Conservation (phyloP, 2,329 filamentous ascomycete species). For the Pseudopyricularia cyperi region DNA sequence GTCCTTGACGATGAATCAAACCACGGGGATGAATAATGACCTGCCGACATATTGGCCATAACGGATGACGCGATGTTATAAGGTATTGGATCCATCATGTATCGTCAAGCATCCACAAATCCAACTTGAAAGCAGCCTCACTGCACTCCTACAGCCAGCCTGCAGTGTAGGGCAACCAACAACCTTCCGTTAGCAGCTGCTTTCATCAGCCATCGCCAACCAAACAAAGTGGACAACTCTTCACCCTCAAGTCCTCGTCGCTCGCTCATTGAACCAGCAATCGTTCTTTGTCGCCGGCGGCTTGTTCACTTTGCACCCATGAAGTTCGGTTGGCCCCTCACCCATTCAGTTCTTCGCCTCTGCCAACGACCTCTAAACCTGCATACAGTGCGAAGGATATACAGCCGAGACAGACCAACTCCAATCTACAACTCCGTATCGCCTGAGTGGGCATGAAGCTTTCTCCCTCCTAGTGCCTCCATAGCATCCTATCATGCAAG, state of each 20-base stretch:
- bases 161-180: too few relatives aligned
- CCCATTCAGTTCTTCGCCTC: background rate
- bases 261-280: background rate
- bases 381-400: background rate
- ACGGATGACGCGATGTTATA: background rate
- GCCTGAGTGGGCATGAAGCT: background rate
- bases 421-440: background rate
- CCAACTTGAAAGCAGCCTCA: background rate
- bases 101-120: background rate
- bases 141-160: too few relatives aligned
- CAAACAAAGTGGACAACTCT: background rate
- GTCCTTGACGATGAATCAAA: too few relatives aligned
- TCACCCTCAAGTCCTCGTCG: background rate
- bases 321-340: background rate
- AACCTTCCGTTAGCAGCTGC: background rate
- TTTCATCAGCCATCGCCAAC: background rate
- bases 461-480: background rate
- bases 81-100: background rate
- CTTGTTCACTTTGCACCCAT: background rate
- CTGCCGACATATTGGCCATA: background rate
- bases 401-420: background rate
- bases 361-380: background rate
- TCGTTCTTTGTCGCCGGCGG: background rate
- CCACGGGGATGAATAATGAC: too few relatives aligned
- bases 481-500: slow-evolving; percentile 9